A percentile compares a stretch with the other conserved stretches of the same genome.
These are phyloP conservation scores for Niveomyces coronatus DNA, from an alignment of 2,329 filamentous ascomycete genomes.

Conservation along the genomic window DNA sequence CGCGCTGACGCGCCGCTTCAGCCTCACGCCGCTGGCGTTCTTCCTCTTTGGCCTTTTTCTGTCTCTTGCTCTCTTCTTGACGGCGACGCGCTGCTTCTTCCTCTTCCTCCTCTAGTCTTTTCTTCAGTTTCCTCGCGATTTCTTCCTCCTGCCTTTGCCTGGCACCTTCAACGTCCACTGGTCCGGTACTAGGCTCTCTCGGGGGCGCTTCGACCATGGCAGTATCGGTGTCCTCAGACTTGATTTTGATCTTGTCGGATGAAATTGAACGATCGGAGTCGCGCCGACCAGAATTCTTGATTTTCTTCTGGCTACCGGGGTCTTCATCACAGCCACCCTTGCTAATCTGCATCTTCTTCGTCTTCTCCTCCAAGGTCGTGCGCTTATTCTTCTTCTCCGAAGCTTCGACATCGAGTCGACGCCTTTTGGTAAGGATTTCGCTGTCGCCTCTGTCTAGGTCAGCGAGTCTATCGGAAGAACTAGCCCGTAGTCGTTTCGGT, in stretches of 20 bases:
- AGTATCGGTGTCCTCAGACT: constrained; percentile 45
- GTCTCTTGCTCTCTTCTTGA: constrained; percentile 26
- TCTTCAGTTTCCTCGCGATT: constrained; percentile 15
- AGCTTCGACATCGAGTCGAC: constrained; percentile 44
- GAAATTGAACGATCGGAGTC: constrained; percentile 30
- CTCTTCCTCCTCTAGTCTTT: constrained; percentile 12
- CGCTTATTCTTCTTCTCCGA: constrained; percentile 39
- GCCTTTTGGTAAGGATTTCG: constrained; percentile 43
- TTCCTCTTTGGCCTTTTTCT: constrained; percentile 19
- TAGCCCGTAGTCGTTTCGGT: constrained; percentile 48
- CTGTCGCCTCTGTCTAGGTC: constrained; percentile 41
- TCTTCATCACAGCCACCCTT: constrained; percentile 33
- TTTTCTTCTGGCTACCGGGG: constrained; percentile 25
- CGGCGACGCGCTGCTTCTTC: constrained; percentile 15
- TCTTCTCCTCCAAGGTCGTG: constrained; percentile 33
- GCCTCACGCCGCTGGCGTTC: constrained; percentile 16
- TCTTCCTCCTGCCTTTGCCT: constrained; percentile 18
- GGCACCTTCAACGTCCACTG: constrained; percentile 19
- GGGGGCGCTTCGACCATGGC: constrained; percentile 41
- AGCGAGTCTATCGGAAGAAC: constrained; percentile 44
- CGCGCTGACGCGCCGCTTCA: constrained; percentile 16
- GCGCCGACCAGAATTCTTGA: constrained; percentile 28
- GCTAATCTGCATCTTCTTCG: constrained; percentile 22
- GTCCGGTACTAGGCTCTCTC: constrained; percentile 23
- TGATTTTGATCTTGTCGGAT: constrained; percentile 45